These are phyloP conservation scores for Cyclanthera cordifolia DNA, from an alignment of 306 rosid genomes.

Conservation along the genomic window DNA sequence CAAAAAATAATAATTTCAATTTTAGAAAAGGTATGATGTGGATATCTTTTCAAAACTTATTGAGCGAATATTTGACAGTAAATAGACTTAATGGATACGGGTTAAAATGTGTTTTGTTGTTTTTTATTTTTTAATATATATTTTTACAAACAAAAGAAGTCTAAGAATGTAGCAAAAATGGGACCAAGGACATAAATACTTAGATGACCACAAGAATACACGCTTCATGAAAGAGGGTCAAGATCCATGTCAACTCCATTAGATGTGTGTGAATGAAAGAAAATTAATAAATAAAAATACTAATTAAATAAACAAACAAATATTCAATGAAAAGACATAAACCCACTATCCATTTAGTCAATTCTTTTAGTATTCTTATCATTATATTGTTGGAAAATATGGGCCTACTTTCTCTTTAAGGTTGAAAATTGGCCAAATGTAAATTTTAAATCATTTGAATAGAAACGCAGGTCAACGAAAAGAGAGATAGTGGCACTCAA, in stretches of 20 bases:
- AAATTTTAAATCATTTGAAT: too few species aligned
- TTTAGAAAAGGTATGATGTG: too few species aligned
- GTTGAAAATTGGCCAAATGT: slow-evolving; percentile 38
- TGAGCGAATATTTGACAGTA: too few species aligned
- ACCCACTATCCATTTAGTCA: slow-evolving; percentile 43
- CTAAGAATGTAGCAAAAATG: too few species aligned
- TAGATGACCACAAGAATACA: slow-evolving; percentile 44
- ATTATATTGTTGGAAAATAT: slow-evolving; percentile 31
- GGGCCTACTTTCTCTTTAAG: slow-evolving; percentile 19
- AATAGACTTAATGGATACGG: too few species aligned
- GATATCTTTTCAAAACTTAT: too few species aligned
- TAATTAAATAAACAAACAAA: not conserved
- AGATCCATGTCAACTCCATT: slow-evolving; percentile 89
- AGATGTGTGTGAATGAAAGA: slow-evolving; percentile 16
- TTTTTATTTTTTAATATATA: too few species aligned
- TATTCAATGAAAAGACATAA: slow-evolving; percentile 34
- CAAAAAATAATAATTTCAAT: too few species aligned
- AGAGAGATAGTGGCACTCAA: slow-evolving; percentile 42
- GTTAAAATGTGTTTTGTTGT: too few species aligned
- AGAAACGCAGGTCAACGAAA: slow-evolving; percentile 59
- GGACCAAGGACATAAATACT: slow-evolving; percentile 38
- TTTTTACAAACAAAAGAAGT: too few species aligned
- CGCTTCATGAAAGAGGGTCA: slow-evolving; percentile 82
- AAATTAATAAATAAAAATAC: slow-evolving; percentile 10
- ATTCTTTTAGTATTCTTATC: slow-evolving; percentile 26